Evolutionary conservation across 306 rosid species (phyloP).

Genomic region (Oemleria cerasiformis): DNA sequence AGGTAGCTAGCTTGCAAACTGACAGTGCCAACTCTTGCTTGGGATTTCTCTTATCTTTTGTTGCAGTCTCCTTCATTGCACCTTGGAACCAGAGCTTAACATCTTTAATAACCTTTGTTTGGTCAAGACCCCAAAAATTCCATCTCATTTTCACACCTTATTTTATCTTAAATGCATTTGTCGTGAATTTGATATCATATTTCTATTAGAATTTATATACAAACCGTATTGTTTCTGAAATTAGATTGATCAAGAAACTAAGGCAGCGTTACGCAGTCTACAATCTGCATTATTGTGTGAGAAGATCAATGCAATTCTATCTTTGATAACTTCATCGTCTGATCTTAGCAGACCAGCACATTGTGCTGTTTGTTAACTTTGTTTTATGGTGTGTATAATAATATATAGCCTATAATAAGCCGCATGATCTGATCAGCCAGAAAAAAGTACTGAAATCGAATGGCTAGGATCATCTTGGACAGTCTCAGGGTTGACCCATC

Average conservation of each 20-base stretch:
- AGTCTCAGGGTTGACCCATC: constrained; percentile 2
- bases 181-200: background rate
- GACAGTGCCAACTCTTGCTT: constrained; percentile 72
- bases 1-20: constrained; percentile 45
- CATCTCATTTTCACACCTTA: constrained; percentile 37
- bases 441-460: constrained; percentile 1
- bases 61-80: constrained; percentile 55
- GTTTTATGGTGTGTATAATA: background rate
- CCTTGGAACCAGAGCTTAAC: constrained; percentile 49
- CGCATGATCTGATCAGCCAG: background rate
- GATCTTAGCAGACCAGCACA: constrained; percentile 27
- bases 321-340: constrained; percentile 36
- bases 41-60: constrained; percentile 42
- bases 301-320: constrained; percentile 20
- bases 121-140: constrained; percentile 63
- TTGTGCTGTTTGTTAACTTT: background rate
- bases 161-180: too few relatives aligned
- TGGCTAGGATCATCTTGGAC: constrained; percentile 2
- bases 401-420: background rate
- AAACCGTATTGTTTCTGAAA: too few relatives aligned
- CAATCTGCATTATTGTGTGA: constrained; percentile 30
- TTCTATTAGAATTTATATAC: too few relatives aligned
- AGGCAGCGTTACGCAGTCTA: constrained; percentile 26
- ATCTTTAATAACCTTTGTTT: constrained; percentile 41
- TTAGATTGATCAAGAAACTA: constrained; percentile 14